phyloP scores from a whole-genome alignment of 192 early-diverging fungal species.

The Linnemannia schmuckeri region DNA sequence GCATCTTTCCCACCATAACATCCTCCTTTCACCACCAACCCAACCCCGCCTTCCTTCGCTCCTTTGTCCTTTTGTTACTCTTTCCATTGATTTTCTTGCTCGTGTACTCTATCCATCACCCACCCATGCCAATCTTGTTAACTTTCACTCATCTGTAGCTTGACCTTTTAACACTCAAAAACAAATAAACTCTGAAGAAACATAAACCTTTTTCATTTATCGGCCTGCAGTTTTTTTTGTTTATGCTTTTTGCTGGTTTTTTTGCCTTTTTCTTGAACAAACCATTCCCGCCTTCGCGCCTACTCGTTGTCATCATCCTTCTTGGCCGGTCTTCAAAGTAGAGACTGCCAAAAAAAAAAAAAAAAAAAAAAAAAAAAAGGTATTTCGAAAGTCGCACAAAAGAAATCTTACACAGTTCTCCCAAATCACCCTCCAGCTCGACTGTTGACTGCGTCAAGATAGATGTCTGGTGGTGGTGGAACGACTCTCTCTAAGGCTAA shows the following conservation, averaged over 20 bases:
- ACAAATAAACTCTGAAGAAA: not conserved
- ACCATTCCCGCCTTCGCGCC: not conserved
- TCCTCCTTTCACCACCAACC: not conserved
- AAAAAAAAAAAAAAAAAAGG: no score
- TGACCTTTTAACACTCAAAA: not conserved
- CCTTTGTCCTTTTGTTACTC: not conserved
- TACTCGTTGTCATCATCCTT: not conserved
- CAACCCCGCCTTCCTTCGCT: not conserved
- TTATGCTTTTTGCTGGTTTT: not conserved
- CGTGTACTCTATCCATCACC: slow-evolving; percentile 9
- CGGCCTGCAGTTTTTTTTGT: not conserved
- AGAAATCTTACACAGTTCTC: no score
- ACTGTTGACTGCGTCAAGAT: no score
- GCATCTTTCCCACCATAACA: not conserved
- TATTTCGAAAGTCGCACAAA: no score
- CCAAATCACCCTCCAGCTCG: no score
- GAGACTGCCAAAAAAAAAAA: no score
- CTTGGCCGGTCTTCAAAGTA: no score
- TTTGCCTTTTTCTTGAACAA: no score
- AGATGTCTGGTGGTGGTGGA: no score
- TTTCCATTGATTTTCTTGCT: not conserved
- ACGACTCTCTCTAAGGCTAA: no score
- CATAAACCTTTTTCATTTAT: no score
- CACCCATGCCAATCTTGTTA: not conserved
- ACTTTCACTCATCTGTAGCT: not conserved